phyloP scores from a whole-genome alignment of 805 yeast species.

The Ogataea polymorpha region DNA sequence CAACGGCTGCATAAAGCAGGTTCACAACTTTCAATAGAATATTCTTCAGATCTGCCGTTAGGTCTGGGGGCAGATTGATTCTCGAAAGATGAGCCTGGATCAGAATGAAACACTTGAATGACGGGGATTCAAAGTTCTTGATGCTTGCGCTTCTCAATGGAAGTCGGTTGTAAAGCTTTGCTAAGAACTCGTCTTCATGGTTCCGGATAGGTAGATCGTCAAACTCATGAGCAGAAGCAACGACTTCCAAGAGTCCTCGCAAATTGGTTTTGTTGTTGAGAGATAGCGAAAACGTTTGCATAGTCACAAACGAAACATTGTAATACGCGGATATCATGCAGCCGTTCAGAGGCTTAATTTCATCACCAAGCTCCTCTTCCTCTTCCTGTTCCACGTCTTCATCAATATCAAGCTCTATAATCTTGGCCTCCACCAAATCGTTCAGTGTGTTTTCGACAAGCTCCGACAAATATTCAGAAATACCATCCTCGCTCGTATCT shows the following conservation, averaged over 20 bases:
- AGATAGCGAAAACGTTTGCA: constrained; percentile 54
- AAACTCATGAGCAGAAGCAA: constrained; percentile 71
- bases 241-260: constrained; percentile 57
- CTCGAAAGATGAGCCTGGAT: constrained; percentile 82
- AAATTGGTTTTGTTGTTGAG: constrained; percentile 56
- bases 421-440: constrained; percentile 56
- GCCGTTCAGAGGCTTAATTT: constrained; percentile 61
- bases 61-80: constrained; percentile 56
- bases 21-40: constrained; percentile 50
- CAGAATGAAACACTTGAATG: constrained; percentile 68
- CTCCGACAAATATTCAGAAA: constrained; percentile 82
- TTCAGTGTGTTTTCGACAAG: constrained; percentile 67
- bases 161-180: constrained; percentile 50
- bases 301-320: constrained; percentile 60
- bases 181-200: constrained; percentile 51
- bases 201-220: constrained; percentile 60
- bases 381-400: constrained; percentile 36
- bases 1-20: constrained; percentile 66
- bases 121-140: constrained; percentile 44
- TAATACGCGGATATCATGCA: constrained; percentile 76
- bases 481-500: constrained; percentile 59
- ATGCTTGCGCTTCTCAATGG: constrained; percentile 54
- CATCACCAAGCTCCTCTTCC: constrained; percentile 39
- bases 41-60: constrained; percentile 51
- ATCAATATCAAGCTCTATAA: constrained; percentile 56